Percentiles rank a stretch among this genome's conserved stretches.
These are phyloP conservation scores for Orbilia quercus DNA, from an alignment of 2,329 filamentous ascomycete genomes.

Conservation along the genomic window DNA sequence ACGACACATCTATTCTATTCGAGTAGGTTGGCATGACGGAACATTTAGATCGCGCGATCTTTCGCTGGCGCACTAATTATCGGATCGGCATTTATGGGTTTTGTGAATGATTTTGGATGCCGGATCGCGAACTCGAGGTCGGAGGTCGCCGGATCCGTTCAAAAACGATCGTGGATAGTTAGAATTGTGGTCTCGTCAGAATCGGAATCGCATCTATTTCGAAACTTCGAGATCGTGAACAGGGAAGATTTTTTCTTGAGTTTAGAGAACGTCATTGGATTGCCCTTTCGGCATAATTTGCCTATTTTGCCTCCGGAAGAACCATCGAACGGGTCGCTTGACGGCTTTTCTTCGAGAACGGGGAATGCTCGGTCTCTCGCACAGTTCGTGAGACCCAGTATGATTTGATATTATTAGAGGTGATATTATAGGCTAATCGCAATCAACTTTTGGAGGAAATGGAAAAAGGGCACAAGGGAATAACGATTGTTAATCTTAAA, in stretches of 20 bases:
- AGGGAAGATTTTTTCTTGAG: too few species aligned
- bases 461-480: conserved; percentile 14
- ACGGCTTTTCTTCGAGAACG: conserved; percentile 16
- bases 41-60: background rate
- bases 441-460: conserved; percentile 9
- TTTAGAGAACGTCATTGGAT: conserved; percentile 9
- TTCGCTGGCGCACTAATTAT: background rate
- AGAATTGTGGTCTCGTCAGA: too few species aligned
- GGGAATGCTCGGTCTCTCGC: conserved; percentile 5
- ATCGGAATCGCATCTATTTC: too few species aligned
- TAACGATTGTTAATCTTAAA: conserved; percentile 51
- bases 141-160: conserved; percentile 33
- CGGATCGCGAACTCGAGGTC: too few species aligned
- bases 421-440: conserved; percentile 40
- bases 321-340: conserved; percentile 39
- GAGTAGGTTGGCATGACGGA: background rate
- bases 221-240: too few species aligned
- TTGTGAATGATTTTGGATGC: conserved; percentile 8
- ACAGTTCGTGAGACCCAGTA: conserved; percentile 1
- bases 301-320: conserved; percentile 30
- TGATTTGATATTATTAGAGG: conserved; percentile 16
- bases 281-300: conserved; percentile 38
- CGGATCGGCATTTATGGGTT: background rate
- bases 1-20: background rate
- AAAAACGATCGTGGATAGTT: conserved; percentile 30